Conservation (phyloP, 192 early-diverging fungal genomes). For the Podila verticillata region DNA sequence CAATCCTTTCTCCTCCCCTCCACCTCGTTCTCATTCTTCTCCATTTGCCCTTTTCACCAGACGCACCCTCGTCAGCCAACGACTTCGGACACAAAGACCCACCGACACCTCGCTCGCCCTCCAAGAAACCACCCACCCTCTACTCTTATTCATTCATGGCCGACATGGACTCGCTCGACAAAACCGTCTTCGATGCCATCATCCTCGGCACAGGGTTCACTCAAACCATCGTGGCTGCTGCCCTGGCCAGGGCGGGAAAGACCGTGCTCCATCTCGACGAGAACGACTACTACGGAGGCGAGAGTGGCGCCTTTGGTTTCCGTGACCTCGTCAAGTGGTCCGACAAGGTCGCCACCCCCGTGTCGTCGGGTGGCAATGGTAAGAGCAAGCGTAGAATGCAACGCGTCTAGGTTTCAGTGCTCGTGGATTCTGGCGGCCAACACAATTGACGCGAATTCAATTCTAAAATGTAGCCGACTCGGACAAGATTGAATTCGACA, state of each 20-base stretch:
- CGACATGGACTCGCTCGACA: constrained; percentile 44
- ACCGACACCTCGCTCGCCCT: too few species aligned
- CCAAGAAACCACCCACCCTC: neutral
- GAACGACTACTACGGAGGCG: constrained; percentile 84
- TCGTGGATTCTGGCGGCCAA: neutral
- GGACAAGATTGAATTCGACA: constrained; percentile 42
- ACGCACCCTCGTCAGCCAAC: too few species aligned
- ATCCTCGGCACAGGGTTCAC: constrained; percentile 88
- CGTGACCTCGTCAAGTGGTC: constrained; percentile 60
- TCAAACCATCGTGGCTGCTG: constrained; percentile 84
- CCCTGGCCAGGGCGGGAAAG: constrained; percentile 71
- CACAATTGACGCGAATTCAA: neutral
- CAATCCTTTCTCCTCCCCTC: too few species aligned
- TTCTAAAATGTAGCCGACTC: constrained; percentile 9
- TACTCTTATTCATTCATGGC: constrained; percentile 54
- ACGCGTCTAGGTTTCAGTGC: too few species aligned
- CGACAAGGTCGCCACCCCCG: constrained; percentile 23
- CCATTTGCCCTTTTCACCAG: too few species aligned
- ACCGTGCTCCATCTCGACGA: constrained; percentile 85
- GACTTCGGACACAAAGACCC: too few species aligned
- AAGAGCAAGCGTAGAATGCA: too few species aligned
- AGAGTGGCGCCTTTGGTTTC: constrained; percentile 66
- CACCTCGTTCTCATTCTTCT: too few species aligned
- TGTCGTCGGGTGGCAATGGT: neutral
- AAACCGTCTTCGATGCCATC: constrained; percentile 76